Base-by-base conservation (phyloP, 805 yeast species). In the Huiozyma naganishii region DNA sequence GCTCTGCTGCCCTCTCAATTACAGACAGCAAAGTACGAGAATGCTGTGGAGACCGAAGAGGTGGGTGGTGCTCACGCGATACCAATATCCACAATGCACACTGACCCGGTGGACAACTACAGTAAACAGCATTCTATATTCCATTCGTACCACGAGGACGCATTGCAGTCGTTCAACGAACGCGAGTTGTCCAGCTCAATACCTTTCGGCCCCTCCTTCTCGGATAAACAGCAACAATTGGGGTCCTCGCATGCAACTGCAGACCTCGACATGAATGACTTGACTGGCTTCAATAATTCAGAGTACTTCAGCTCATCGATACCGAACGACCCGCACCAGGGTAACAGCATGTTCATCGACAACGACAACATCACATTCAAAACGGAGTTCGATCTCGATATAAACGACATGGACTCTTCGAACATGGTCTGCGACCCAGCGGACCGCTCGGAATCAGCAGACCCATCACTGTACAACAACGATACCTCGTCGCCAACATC, bases 321-420 rank as follows among this genome's bases (percentile, higher is more conserved):
- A 11, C 27, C 28, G 7, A n/a, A 33, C 9, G 32, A 27, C 6
- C 12, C 33, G 6, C 37, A 32, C 37, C 10, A 32, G 10, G n/a
- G n/a, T 4, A 40, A 40, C 34, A 29, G 33, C 12, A 29, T n/a
- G 8, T 38, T 38, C n/a, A 13, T 38, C 8, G 41, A 42, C 27
- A 13, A 34, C 28, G 34, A 41, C 33, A 32, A 41, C 28, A 23
- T 17, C 8, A 17, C 23, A 32, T 27, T 10, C n/a, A 33, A 23
- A 27, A 27, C 10, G 41, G 36, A 28, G 12, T 35, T 41, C 34
- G 44, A 37, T 8, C 13, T 29, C 6, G 40, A 37, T 13, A 13
- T 41, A 23, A 29, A 36, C 10, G 34, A 32, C 34, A 32, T 11
- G 11, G 33, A 30, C 33, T 8, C 33, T 8, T 30, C 11, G 10